Evolutionary conservation across 176 grass and related monocot species (phyloP).

Genomic region (Triticum monococcum): DNA sequence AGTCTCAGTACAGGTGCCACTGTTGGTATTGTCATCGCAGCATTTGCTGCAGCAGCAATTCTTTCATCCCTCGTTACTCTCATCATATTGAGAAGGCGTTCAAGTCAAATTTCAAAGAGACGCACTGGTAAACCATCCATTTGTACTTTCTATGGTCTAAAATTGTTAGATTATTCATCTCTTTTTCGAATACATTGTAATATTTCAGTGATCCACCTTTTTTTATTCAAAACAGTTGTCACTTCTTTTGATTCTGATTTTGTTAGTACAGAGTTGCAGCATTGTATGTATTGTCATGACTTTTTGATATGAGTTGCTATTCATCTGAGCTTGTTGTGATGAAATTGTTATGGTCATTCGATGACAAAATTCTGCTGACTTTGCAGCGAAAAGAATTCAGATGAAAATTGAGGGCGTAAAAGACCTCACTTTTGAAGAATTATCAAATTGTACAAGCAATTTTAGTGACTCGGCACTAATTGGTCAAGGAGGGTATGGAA

Average conservation of each 20-base stretch:
- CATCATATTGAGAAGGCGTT: slow-evolving; percentile 46
- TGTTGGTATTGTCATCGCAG: slow-evolving; percentile 55
- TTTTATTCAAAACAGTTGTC: slow-evolving; percentile 6
- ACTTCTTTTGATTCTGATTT: background rate
- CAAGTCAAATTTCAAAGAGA: slow-evolving; percentile 50
- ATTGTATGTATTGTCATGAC: background rate
- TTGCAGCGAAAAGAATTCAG: slow-evolving; percentile 53
- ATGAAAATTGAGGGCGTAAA: slow-evolving; percentile 74
- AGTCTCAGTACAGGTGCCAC: slow-evolving; percentile 55
- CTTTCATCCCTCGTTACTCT: slow-evolving; percentile 57
- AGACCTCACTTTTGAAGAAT: slow-evolving; percentile 65
- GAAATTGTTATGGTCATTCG: background rate
- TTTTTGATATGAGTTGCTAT: background rate
- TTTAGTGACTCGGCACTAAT: slow-evolving; percentile 55
- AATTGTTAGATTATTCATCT: slow-evolving; percentile 4
- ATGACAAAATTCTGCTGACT: slow-evolving; percentile 20
- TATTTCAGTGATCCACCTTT: background rate
- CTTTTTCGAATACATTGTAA: background rate
- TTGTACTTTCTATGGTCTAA: slow-evolving; percentile 13
- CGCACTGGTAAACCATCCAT: slow-evolving; percentile 43
- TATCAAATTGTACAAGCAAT: slow-evolving; percentile 47
- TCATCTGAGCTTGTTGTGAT: background rate
- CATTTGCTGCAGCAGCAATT: slow-evolving; percentile 56
- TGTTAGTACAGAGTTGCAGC: background rate
- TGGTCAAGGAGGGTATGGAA: slow-evolving; percentile 79